Evolutionary conservation across 164 flowering plant genomes (phyloP).

Genomic region (Liriodendron chinense): DNA sequence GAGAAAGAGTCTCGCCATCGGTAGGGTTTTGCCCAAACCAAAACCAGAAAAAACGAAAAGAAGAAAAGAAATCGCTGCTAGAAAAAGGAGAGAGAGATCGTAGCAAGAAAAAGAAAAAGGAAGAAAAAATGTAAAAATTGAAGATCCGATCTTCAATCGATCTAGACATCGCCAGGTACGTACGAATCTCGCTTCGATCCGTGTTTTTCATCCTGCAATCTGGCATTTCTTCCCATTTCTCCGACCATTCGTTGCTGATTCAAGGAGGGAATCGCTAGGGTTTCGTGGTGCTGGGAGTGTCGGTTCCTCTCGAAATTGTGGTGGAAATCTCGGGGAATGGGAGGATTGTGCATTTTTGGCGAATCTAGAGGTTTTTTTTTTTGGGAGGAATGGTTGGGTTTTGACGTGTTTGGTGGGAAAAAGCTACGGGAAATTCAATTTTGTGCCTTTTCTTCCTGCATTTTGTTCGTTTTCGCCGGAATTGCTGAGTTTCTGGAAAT

Average conservation of each 20-base stretch:
- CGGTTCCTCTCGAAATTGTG: background rate
- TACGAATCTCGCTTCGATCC: background rate
- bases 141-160: constrained; percentile 7
- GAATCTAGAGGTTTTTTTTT: constrained; percentile 3
- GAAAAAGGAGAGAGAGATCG: background rate
- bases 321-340: background rate
- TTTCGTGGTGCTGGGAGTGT: background rate
- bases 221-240: background rate
- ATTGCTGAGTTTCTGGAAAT: background rate
- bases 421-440: background rate
- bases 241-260: background rate
- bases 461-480: background rate
- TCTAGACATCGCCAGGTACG: background rate
- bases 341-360: background rate
- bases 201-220: background rate
- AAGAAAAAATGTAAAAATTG: background rate
- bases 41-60: no score
- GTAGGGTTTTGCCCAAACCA: background rate
- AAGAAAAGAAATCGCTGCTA: background rate
- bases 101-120: background rate
- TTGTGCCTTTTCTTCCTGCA: background rate
- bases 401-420: background rate
- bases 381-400: background rate
- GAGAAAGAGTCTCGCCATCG: background rate
- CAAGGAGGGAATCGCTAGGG: background rate